These are phyloP conservation scores for Gynandropsis gynandra DNA, from an alignment of 345 rosid species.

Conservation along the genomic window DNA sequence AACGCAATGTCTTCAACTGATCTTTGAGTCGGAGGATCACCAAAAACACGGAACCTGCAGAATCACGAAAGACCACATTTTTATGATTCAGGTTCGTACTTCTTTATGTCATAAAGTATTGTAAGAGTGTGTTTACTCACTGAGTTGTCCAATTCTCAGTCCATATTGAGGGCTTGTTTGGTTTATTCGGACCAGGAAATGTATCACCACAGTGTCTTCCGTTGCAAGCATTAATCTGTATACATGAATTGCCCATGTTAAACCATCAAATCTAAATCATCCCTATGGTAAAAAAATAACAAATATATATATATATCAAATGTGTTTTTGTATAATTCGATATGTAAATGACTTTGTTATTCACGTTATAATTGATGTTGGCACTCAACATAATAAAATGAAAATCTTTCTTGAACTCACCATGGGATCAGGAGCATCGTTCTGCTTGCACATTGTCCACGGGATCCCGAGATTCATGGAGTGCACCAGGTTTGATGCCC, in stretches of 20 bases:
- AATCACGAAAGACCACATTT: not conserved
- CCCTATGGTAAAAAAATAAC: too few relatives aligned
- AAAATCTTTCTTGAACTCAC: constrained; percentile 29
- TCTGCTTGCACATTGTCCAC: constrained; percentile 94
- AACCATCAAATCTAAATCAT: not conserved
- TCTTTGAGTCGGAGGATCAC: constrained; percentile 47
- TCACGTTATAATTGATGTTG: too few relatives aligned
- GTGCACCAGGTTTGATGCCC: constrained; percentile 65
- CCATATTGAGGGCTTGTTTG: constrained; percentile 76
- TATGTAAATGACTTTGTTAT: too few relatives aligned
- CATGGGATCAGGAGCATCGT: constrained; percentile 73
- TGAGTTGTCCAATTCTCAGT: constrained; percentile 99
- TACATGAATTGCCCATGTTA: not conserved
- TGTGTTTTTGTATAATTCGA: too few relatives aligned
- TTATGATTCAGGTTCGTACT: not conserved
- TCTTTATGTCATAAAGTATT: too few relatives aligned
- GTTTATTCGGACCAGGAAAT: constrained; percentile 76
- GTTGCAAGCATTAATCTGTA: constrained; percentile 88
- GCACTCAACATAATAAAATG: too few relatives aligned
- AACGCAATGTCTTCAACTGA: constrained; percentile 74
- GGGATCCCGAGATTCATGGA: constrained; percentile 59
- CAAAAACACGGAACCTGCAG: constrained; percentile 52
- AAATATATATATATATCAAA: too few relatives aligned
- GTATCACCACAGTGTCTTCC: constrained; percentile 99
- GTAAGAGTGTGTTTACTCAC: constrained; percentile 40